A percentile compares a stretch with the other conserved stretches of the same genome.
These are phyloP conservation scores for Kandelia obovata DNA, from an alignment of 345 rosid genomes.

Conservation along the genomic window DNA sequence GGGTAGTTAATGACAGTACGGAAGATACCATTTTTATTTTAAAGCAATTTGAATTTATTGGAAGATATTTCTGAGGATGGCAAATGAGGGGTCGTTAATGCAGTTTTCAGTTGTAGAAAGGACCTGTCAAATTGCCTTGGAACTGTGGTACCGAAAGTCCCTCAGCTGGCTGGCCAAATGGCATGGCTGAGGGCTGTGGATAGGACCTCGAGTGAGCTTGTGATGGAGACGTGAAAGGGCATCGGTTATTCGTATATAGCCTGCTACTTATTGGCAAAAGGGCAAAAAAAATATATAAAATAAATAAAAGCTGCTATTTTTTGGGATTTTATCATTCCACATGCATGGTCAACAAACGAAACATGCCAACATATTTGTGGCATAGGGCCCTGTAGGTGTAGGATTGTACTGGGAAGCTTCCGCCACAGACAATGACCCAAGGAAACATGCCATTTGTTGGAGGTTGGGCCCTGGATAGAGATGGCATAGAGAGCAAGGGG, in stretches of 20 bases:
- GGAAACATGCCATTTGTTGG: neutral
- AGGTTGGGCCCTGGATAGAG: neutral
- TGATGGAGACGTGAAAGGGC: neutral
- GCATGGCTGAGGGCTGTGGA: too few relatives aligned
- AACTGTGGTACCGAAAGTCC: neutral
- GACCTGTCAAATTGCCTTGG: neutral
- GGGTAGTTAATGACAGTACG: too few relatives aligned
- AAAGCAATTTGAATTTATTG: neutral
- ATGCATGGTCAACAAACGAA: neutral
- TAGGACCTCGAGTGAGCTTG: too few relatives aligned
- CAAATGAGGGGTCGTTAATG: neutral
- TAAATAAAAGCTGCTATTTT: neutral
- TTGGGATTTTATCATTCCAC: neutral
- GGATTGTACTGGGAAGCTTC: constrained; percentile 1
- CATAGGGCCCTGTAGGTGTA: neutral
- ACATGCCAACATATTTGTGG: neutral
- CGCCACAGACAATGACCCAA: neutral
- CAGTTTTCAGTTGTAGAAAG: constrained; percentile 21
- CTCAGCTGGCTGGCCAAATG: too few relatives aligned
- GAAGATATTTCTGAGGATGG: neutral
- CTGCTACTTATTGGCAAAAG: neutral
- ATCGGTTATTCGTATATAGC: too few relatives aligned
- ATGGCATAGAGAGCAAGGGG: neutral
- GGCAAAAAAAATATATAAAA: too few relatives aligned
- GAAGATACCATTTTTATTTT: too few relatives aligned